Conservation (phyloP, 768 basidiomycete genomes). For the Auriscalpium microsporum region DNA sequence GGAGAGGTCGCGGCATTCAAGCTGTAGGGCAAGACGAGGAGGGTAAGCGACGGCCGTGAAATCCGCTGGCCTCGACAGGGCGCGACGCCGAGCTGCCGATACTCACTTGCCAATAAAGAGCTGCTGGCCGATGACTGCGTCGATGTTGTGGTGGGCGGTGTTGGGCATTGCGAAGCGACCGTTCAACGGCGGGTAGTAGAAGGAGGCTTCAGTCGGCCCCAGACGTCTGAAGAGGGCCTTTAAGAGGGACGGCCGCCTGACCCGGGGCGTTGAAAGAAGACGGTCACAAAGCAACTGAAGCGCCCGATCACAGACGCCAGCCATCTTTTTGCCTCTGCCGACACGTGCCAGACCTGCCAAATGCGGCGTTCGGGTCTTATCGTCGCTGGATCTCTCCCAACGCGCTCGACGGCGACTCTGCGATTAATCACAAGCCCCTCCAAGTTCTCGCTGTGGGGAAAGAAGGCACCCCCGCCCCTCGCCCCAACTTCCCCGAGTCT, state of each 20-base stretch:
- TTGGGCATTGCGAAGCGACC: conserved; percentile 3
- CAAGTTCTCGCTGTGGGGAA: neutral
- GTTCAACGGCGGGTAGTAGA: neutral
- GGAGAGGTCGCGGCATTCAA: conserved; percentile 10
- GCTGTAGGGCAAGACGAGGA: neutral
- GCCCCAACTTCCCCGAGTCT: no score
- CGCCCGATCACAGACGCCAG: neutral
- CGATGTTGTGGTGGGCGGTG: conserved; percentile 7
- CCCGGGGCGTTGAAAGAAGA: neutral
- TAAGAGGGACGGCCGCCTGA: neutral
- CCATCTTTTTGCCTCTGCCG: neutral
- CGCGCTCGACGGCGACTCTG: neutral
- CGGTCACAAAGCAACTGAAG: neutral
- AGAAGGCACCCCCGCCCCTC: neutral
- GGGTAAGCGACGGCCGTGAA: neutral
- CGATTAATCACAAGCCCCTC: neutral
- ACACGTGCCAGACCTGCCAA: neutral
- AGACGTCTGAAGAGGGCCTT: neutral
- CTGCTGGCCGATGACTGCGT: conserved; percentile 10
- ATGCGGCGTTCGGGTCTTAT: neutral
- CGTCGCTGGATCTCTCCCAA: neutral
- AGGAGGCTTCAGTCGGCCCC: neutral
- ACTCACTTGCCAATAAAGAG: conserved; percentile 16
- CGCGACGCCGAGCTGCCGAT: neutral
- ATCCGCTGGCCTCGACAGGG: neutral